A percentile compares a stretch with the other conserved stretches of the same genome.
Conservation (phyloP, 805 yeast genomes). For the Henningerozyma blattae region DNA sequence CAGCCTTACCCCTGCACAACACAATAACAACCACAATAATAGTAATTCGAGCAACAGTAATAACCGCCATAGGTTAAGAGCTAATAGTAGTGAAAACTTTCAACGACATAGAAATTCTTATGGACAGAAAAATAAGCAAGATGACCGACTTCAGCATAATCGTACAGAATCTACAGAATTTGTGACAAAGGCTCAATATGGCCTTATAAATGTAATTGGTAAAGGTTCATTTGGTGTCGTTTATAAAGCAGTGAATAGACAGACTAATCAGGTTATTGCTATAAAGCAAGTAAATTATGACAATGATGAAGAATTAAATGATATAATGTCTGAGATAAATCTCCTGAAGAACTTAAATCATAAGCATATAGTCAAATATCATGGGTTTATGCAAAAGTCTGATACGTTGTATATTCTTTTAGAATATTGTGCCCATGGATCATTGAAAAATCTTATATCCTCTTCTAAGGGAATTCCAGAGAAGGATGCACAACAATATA, state of each 20-base stretch:
- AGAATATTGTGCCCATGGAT: conserved; percentile 60
- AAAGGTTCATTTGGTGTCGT: conserved; percentile 89
- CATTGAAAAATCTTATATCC: conserved; percentile 35
- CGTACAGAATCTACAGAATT: too few species aligned
- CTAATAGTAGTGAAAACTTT: too few species aligned
- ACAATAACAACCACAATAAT: too few species aligned
- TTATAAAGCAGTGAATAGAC: conserved; percentile 56
- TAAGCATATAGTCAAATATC: conserved; percentile 81
- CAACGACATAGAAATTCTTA: too few species aligned
- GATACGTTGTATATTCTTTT: conserved; percentile 61
- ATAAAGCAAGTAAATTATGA: conserved; percentile 64
- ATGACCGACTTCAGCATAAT: too few species aligned
- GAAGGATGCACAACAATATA: conserved; percentile 44
- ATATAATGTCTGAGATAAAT: conserved; percentile 50
- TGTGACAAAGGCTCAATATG: conserved; percentile 26
- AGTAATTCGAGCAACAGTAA: too few species aligned
- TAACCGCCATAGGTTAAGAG: too few species aligned
- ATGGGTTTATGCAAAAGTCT: conserved; percentile 74
- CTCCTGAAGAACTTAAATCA: conserved; percentile 71
- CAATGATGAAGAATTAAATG: conserved; percentile 62
- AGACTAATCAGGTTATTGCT: conserved; percentile 61
- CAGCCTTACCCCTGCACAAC: conserved; percentile 17
- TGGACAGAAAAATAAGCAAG: too few species aligned
- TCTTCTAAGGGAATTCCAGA: conserved; percentile 38
- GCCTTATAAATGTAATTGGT: conserved; percentile 59